phyloP scores from a whole-genome alignment of 176 grass and related monocot genomes.

The Raddia distichophylla region DNA sequence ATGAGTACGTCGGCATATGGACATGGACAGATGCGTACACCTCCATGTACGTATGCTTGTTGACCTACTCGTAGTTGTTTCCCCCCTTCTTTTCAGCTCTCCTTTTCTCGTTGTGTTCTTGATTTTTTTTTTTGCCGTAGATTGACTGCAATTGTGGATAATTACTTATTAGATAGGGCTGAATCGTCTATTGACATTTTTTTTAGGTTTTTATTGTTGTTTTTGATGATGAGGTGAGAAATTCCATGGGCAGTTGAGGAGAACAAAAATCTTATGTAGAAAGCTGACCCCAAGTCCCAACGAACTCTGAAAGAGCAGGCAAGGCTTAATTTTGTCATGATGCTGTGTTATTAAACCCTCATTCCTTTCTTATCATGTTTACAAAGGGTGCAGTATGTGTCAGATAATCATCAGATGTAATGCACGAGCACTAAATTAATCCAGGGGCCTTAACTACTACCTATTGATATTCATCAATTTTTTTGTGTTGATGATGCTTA shows the following conservation, averaged over 20 bases:
- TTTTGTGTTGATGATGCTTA: background rate
- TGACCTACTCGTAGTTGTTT: background rate
- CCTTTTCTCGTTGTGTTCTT: background rate
- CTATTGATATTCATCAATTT: background rate
- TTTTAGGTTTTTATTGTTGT: background rate
- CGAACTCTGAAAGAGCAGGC: conserved; percentile 1
- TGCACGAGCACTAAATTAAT: background rate
- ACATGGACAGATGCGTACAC: conserved; percentile 43
- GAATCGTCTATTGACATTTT: conserved; percentile 24
- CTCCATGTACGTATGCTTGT: conserved; percentile 22
- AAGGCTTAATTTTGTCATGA: conserved; percentile 40
- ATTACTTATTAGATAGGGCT: background rate
- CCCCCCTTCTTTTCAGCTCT: background rate
- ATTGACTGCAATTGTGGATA: conserved; percentile 1
- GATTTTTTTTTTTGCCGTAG: background rate
- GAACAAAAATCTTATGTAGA: background rate
- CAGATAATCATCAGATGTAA: background rate
- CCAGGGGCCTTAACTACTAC: too few relatives aligned
- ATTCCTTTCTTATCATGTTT: background rate
- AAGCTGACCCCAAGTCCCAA: conserved; percentile 20
- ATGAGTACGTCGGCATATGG: conserved; percentile 24
- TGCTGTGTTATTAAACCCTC: conserved; percentile 33
- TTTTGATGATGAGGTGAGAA: conserved; percentile 11
- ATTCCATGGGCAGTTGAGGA: conserved; percentile 38
- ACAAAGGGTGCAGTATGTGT: conserved; percentile 31